These are phyloP conservation scores for Populus simonii DNA, from an alignment of 345 rosid genomes.

Conservation along the genomic window DNA sequence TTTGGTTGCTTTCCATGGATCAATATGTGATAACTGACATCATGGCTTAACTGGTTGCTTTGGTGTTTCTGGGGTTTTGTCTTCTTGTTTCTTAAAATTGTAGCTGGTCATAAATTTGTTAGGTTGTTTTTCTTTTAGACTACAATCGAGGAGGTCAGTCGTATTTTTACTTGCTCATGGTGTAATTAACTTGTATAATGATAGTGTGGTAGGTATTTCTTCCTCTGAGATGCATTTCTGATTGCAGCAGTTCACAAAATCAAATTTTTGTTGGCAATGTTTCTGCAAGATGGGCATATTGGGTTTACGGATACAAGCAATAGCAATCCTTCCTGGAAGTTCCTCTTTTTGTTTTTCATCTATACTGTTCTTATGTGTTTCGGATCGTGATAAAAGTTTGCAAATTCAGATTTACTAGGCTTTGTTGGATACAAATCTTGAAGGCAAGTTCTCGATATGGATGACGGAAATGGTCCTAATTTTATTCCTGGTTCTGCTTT, in stretches of 20 bases:
- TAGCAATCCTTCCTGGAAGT: slow-evolving; percentile 56
- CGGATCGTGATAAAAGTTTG: slow-evolving; percentile 41
- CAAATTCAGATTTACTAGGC: slow-evolving; percentile 26
- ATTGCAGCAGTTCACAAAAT: slow-evolving; percentile 57
- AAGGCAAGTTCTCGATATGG: slow-evolving; percentile 43
- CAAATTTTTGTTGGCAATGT: slow-evolving; percentile 61
- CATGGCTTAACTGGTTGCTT: neutral
- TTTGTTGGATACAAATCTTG: slow-evolving; percentile 31
- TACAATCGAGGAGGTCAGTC: neutral
- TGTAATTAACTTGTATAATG: slow-evolving; percentile 13
- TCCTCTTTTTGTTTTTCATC: slow-evolving; percentile 62
- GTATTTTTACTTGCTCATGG: neutral
- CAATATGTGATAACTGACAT: neutral
- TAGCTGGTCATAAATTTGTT: neutral
- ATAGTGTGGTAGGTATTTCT: slow-evolving; percentile 29
- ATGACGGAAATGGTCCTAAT: slow-evolving; percentile 37
- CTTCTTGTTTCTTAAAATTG: neutral
- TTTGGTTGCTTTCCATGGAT: no score
- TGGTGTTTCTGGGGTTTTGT: neutral
- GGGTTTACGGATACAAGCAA: slow-evolving; percentile 43
- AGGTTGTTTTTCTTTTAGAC: neutral
- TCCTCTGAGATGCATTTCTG: slow-evolving; percentile 65
- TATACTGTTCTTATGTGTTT: slow-evolving; percentile 48
- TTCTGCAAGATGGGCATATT: slow-evolving; percentile 60
- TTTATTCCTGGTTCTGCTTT: slow-evolving; percentile 42